Percentiles rank a stretch among this genome's conserved stretches.
Evolutionary conservation across 805 yeast genomes (phyloP).

Genomic region (Pichia scutulata): DNA sequence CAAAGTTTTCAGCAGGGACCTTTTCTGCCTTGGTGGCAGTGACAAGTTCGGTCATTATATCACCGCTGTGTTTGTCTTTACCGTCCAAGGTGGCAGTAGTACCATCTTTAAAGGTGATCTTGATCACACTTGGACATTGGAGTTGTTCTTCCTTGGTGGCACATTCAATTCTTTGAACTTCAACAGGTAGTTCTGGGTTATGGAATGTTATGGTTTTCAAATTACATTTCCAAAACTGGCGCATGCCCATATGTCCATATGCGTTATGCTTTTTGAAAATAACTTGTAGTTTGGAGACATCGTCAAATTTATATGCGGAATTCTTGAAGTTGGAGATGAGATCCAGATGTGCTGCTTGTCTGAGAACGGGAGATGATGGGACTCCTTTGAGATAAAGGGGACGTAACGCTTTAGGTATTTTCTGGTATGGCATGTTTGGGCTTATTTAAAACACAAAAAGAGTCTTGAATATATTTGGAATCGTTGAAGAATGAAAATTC

Average conservation of each 20-base stretch:
- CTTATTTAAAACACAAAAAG: background rate
- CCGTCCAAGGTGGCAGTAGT: constrained; percentile 42
- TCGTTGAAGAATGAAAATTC: background rate
- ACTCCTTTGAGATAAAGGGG: constrained; percentile 26
- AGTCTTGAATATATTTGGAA: no score
- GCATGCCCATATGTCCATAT: constrained; percentile 58
- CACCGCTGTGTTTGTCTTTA: constrained; percentile 38
- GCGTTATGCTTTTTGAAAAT: constrained; percentile 39
- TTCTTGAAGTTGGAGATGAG: constrained; percentile 42
- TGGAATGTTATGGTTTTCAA: constrained; percentile 76
- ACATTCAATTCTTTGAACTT: constrained; percentile 47
- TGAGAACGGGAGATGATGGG: constrained; percentile 35
- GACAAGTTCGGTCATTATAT: constrained; percentile 52
- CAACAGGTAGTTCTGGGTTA: constrained; percentile 63
- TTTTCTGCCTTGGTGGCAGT: constrained; percentile 42
- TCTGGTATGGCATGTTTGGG: constrained; percentile 15
- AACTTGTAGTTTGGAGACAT: constrained; percentile 39
- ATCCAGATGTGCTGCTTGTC: constrained; percentile 45
- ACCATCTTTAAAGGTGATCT: constrained; percentile 34
- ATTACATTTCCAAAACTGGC: constrained; percentile 66
- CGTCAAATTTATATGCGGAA: constrained; percentile 31
- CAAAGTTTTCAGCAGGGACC: constrained; percentile 41
- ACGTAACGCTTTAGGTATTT: constrained; percentile 17
- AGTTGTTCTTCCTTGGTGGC: constrained; percentile 34
- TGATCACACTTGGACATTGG: constrained; percentile 40